Percentiles rank a stretch among this genome's conserved stretches.
Conservation (phyloP, 2,329 filamentous ascomycete genomes). For the Aspergillus clavatus region DNA sequence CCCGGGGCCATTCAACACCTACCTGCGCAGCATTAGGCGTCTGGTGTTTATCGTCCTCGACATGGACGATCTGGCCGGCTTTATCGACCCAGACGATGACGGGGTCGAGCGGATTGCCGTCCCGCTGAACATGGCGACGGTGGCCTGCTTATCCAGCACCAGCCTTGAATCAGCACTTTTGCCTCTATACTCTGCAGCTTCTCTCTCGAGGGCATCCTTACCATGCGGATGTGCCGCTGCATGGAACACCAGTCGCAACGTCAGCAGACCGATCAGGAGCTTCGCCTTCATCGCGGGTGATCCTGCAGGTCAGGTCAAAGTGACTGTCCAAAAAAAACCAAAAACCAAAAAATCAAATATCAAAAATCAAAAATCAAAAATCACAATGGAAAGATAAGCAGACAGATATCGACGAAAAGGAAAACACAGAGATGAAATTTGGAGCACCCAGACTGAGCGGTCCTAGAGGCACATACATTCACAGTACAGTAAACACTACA, state of each 20-base stretch:
- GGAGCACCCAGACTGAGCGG: no score
- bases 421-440: no score
- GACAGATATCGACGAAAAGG: no score
- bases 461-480: no score
- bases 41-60: conserved; percentile 31
- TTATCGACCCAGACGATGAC: conserved; percentile 58
- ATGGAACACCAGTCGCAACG: conserved; percentile 16
- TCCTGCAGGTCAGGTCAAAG: no score
- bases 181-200: conserved; percentile 15
- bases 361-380: no score
- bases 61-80: conserved; percentile 48
- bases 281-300: conserved; percentile 12
- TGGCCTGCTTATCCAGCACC: not conserved
- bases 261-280: conserved; percentile 15
- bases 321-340: no score
- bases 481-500: no score
- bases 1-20: no score
- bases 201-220: conserved; percentile 9
- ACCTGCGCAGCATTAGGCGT: conserved; percentile 8
- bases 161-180: conserved; percentile 2
- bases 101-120: conserved; percentile 36
- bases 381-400: no score
- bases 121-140: conserved; percentile 24
- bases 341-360: no score
- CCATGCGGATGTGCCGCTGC: conserved; percentile 21